phyloP scores from a whole-genome alignment of 2,329 filamentous ascomycete genomes.

The Neonectria hederae region DNA sequence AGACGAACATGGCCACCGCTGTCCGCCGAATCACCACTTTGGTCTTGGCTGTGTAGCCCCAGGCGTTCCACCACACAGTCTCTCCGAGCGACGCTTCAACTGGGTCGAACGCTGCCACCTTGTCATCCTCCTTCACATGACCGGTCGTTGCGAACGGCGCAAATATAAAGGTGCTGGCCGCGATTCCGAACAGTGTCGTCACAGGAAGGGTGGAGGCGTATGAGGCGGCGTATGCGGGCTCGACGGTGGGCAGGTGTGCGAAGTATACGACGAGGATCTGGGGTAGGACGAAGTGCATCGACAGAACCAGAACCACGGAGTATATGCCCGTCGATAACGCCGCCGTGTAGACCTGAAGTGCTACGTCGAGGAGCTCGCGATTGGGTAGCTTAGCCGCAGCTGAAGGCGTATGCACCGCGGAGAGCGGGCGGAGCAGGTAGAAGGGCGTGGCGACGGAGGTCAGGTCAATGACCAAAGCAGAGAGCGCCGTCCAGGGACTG shows the following conservation, averaged over 20 bases:
- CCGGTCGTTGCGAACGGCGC: conserved; percentile 68
- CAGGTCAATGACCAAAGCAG: conserved; percentile 73
- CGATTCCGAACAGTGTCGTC: conserved; percentile 69
- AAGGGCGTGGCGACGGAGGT: conserved; percentile 78
- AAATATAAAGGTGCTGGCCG: conserved; percentile 82
- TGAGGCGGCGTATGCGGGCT: conserved; percentile 71
- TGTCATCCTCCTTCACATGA: conserved; percentile 58
- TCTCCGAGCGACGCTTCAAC: conserved; percentile 71
- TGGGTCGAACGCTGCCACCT: conserved; percentile 67
- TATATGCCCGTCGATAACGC: conserved; percentile 79
- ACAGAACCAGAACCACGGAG: conserved; percentile 74
- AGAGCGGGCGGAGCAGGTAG: conserved; percentile 74
- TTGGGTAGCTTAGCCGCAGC: conserved; percentile 60
- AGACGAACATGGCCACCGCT: conserved; percentile 64
- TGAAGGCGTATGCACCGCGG: conserved; percentile 68
- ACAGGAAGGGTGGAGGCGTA: conserved; percentile 69
- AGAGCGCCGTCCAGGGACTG: conserved; percentile 66
- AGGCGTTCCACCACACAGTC: conserved; percentile 77
- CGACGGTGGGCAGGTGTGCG: conserved; percentile 73
- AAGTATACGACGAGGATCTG: conserved; percentile 79
- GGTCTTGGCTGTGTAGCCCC: conserved; percentile 71
- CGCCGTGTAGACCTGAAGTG: conserved; percentile 71
- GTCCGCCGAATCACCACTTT: conserved; percentile 74
- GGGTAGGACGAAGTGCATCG: conserved; percentile 76
- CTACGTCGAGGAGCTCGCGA: conserved; percentile 71